phyloP scores from a whole-genome alignment of 768 basidiomycete genomes.

The Pleurotus sapidus region DNA sequence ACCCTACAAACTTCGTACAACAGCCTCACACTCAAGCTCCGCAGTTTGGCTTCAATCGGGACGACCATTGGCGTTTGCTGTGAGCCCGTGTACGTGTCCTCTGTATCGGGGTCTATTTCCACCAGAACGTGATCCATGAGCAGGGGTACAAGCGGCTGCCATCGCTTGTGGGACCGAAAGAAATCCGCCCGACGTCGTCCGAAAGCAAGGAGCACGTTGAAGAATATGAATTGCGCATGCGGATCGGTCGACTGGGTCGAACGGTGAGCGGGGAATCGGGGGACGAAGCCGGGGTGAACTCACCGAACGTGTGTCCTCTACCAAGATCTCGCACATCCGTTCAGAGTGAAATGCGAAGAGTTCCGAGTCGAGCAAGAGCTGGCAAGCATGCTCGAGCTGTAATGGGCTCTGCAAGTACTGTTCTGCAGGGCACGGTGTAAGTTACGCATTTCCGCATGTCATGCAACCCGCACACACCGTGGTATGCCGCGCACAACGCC shows the following conservation, averaged over 20 bases:
- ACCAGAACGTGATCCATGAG: constrained; percentile 83
- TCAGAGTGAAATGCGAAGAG: constrained; percentile 91
- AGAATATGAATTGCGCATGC: constrained; percentile 76
- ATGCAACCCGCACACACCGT: constrained; percentile 53
- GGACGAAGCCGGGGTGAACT: constrained; percentile 19
- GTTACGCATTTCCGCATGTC: constrained; percentile 3
- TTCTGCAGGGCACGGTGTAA: constrained; percentile 37
- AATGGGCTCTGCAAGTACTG: constrained; percentile 81
- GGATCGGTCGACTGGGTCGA: constrained; percentile 74
- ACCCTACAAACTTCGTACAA: constrained; percentile 94
- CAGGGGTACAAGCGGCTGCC: constrained; percentile 77
- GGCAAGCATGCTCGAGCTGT: constrained; percentile 83
- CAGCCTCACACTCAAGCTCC: constrained; percentile 66
- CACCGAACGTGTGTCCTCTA: constrained; percentile 67
- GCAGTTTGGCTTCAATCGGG: constrained; percentile 82
- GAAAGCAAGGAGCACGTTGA: constrained; percentile 71
- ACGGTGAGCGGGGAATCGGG: not conserved
- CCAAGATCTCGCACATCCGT: constrained; percentile 80
- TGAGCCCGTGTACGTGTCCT: constrained; percentile 53
- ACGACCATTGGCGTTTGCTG: constrained; percentile 33
- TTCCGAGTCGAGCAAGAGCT: constrained; percentile 76
- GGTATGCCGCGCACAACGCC: constrained; percentile 79
- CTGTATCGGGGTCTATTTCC: constrained; percentile 76
- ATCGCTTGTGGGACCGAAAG: constrained; percentile 78
- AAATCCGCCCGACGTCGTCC: constrained; percentile 69